Evolutionary conservation across 1,139 yeast genomes (phyloP).

Genomic region (Pichia sp.): DNA sequence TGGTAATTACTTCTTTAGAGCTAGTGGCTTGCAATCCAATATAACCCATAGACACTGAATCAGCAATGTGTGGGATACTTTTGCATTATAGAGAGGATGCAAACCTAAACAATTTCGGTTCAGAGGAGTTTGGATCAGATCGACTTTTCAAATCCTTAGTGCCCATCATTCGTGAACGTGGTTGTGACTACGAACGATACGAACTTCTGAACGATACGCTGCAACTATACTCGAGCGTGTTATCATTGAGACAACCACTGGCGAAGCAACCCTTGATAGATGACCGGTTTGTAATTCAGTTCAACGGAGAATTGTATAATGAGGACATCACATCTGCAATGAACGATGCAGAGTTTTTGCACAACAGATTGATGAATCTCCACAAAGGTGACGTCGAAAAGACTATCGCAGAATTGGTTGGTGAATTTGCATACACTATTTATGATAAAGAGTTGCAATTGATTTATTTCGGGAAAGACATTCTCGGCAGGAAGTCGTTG

Average conservation of each 20-base stretch:
- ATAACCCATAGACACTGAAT: neutral
- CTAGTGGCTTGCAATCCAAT: neutral
- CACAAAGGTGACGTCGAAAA: slow-evolving; percentile 27
- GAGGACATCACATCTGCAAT: slow-evolving; percentile 34
- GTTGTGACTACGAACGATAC: slow-evolving; percentile 41
- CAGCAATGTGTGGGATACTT: slow-evolving; percentile 39
- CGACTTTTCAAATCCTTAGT: slow-evolving; percentile 27
- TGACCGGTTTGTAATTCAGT: slow-evolving; percentile 45
- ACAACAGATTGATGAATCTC: slow-evolving; percentile 15
- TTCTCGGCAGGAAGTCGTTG: slow-evolving; percentile 73
- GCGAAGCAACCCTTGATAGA: slow-evolving; percentile 57
- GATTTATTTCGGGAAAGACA: slow-evolving; percentile 78
- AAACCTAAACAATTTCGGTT: slow-evolving; percentile 27
- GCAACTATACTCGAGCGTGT: slow-evolving; percentile 51
- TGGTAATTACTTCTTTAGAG: slow-evolving; percentile 17
- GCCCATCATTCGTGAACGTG: slow-evolving; percentile 43
- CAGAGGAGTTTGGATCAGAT: slow-evolving; percentile 9
- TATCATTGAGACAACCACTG: slow-evolving; percentile 74
- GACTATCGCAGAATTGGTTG: slow-evolving; percentile 41
- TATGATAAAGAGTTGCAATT: slow-evolving; percentile 32
- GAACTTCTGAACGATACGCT: neutral
- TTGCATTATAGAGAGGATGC: slow-evolving; percentile 20
- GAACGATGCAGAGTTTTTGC: slow-evolving; percentile 47
- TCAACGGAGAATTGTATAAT: slow-evolving; percentile 85
- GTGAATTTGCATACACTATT: slow-evolving; percentile 74